A percentile compares a stretch with the other conserved stretches of the same genome.
Evolutionary conservation across 805 yeast genomes (phyloP).

Genomic region (Ogataea trehaloabstinens): DNA sequence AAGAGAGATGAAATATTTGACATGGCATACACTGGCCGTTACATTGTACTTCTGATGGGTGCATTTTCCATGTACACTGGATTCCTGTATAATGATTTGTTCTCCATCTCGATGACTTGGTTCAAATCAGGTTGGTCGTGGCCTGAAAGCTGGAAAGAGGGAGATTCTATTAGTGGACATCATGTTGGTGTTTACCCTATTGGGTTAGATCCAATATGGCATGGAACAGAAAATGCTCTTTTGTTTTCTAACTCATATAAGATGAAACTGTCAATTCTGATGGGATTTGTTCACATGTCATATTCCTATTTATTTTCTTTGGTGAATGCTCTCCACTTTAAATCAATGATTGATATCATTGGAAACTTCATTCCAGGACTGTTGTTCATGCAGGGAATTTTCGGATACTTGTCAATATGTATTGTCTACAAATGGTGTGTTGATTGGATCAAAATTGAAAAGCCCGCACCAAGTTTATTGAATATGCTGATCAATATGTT

Average conservation of each 20-base stretch:
- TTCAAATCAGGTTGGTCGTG: constrained; percentile 92
- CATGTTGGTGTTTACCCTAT: constrained; percentile 69
- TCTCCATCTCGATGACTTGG: constrained; percentile 85
- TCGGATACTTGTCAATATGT: constrained; percentile 84
- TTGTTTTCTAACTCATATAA: constrained; percentile 93
- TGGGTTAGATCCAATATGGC: constrained; percentile 96
- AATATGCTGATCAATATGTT: constrained; percentile 97
- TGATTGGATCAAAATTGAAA: constrained; percentile 78
- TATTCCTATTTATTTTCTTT: constrained; percentile 84
- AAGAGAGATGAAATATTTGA: constrained; percentile 91
- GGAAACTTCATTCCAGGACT: constrained; percentile 96
- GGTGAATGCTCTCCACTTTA: constrained; percentile 70
- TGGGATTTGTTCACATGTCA: constrained; percentile 95
- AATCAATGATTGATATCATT: constrained; percentile 72
- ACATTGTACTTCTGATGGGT: constrained; percentile 90
- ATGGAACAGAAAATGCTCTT: constrained; percentile 89
- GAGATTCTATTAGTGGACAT: constrained; percentile 67
- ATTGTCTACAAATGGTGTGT: constrained; percentile 93
- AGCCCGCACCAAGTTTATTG: constrained; percentile 87
- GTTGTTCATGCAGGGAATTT: constrained; percentile 92
- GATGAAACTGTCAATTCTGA: constrained; percentile 91
- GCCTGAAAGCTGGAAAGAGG: constrained; percentile 72
- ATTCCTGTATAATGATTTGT: constrained; percentile 86
- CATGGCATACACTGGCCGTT: constrained; percentile 94
- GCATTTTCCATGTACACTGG: constrained; percentile 95